A percentile compares a stretch with the other conserved stretches of the same genome.
These are phyloP conservation scores for Alternaria arborescens DNA, from an alignment of 2,329 filamentous ascomycete species.

Conservation along the genomic window DNA sequence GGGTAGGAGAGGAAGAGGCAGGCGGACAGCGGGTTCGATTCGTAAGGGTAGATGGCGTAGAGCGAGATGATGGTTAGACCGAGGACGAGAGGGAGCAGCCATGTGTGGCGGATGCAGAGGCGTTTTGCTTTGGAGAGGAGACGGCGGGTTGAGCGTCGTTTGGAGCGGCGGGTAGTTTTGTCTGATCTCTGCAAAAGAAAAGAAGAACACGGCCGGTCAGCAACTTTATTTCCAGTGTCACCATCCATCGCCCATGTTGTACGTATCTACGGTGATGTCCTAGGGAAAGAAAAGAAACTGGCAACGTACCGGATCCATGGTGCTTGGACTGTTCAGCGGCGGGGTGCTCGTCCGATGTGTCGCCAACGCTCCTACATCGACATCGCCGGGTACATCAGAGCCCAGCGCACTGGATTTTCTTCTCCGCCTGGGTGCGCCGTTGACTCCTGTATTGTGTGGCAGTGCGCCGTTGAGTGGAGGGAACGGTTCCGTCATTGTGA, in stretches of 20 bases:
- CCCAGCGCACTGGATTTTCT: constrained; percentile 60
- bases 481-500: constrained; percentile 44
- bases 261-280: no score
- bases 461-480: constrained; percentile 38
- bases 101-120: constrained; percentile 63
- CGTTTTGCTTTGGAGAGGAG: constrained; percentile 57
- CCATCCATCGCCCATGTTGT: no score
- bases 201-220: neutral
- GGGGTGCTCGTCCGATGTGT: constrained; percentile 48
- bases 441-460: constrained; percentile 20
- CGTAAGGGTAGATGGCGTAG: constrained; percentile 78
- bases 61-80: constrained; percentile 68
- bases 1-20: constrained; percentile 93
- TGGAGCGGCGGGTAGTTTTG: constrained; percentile 50
- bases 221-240: neutral
- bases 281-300: no score
- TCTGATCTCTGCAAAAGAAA: constrained; percentile 29
- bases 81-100: constrained; percentile 74
- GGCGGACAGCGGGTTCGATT: constrained; percentile 78
- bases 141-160: constrained; percentile 57
- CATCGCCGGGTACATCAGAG: constrained; percentile 63
- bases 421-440: constrained; percentile 40
- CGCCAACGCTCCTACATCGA: constrained; percentile 59
- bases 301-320: constrained; percentile 32
- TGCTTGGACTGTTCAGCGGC: constrained; percentile 25